Conservation (phyloP, 441 rosid species). For the Macaranga tanarius region DNA sequence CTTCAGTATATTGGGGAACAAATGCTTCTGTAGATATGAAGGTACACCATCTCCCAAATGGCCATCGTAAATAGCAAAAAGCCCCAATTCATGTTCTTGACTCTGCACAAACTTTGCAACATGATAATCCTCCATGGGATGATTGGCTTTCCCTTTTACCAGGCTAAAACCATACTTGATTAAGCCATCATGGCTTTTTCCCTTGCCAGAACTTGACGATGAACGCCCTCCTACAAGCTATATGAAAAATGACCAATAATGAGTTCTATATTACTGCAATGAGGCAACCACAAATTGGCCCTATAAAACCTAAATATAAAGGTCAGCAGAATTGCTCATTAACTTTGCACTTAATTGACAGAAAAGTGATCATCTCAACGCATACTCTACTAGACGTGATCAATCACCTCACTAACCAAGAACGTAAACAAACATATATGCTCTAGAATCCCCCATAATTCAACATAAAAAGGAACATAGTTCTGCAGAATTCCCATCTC, state of each 20-base stretch:
- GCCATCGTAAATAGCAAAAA: constrained; percentile 89
- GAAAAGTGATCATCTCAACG: constrained; percentile 16
- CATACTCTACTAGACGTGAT: too few relatives aligned
- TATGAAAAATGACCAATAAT: constrained; percentile 12
- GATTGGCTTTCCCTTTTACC: constrained; percentile 86
- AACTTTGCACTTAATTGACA: neutral
- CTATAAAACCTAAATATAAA: neutral
- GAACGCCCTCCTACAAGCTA: constrained; percentile 54
- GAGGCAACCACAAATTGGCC: neutral
- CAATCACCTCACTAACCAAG: neutral
- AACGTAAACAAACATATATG: neutral
- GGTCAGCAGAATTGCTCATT: constrained; percentile 7
- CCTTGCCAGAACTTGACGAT: constrained; percentile 67
- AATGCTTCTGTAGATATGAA: constrained; percentile 73
- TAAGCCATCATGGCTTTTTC: constrained; percentile 58
- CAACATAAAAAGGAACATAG: constrained; percentile 17
- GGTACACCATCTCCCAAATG: constrained; percentile 86
- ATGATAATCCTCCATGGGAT: constrained; percentile 95
- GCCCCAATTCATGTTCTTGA: constrained; percentile 69
- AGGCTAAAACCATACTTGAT: constrained; percentile 76
- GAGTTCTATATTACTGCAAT: neutral
- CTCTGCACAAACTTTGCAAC: constrained; percentile 72
- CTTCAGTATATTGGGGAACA: constrained; percentile 73
- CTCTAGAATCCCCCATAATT: constrained; percentile 13
- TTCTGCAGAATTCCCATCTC: constrained; percentile 9